These are phyloP conservation scores for Entomophthora muscae DNA, from an alignment of 371 early-diverging fungal species.

Conservation along the genomic window DNA sequence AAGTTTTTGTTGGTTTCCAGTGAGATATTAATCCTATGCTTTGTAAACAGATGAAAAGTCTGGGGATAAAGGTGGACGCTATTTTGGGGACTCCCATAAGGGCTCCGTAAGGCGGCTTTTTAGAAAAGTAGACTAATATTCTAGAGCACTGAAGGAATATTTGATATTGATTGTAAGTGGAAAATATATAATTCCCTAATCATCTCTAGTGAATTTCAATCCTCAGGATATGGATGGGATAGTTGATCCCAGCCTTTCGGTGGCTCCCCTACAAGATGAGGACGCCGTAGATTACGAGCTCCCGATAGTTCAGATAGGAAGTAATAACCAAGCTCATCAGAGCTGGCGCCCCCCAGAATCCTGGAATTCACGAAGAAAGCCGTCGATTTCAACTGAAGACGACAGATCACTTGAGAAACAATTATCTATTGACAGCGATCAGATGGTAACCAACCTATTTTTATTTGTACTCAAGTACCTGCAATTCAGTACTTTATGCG, in stretches of 20 bases:
- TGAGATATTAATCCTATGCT: no score
- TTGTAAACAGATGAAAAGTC: conserved; percentile 5
- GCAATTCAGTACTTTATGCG: background rate
- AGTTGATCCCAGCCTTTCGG: background rate
- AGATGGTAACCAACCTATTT: background rate
- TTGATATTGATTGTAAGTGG: conserved; percentile 5
- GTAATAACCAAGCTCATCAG: background rate
- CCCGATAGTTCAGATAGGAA: background rate
- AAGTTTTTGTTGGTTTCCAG: no score
- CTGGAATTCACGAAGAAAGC: conserved; percentile 4
- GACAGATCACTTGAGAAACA: background rate
- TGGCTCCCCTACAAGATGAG: background rate
- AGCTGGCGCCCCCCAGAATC: conserved; percentile 6
- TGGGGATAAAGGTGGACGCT: background rate
- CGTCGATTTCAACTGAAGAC: background rate
- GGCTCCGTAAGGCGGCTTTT: background rate
- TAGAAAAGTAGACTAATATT: background rate
- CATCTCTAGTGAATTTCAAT: background rate
- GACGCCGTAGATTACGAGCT: background rate
- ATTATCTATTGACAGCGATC: background rate
- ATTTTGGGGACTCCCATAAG: background rate
- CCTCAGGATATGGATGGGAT: conserved; percentile 5
- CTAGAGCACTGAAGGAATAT: background rate
- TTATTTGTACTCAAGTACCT: background rate
- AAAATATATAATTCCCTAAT: background rate